These are phyloP conservation scores for Diplosphaera chodatii DNA, from an alignment of 139 green algal genomes.

Conservation along the genomic window DNA sequence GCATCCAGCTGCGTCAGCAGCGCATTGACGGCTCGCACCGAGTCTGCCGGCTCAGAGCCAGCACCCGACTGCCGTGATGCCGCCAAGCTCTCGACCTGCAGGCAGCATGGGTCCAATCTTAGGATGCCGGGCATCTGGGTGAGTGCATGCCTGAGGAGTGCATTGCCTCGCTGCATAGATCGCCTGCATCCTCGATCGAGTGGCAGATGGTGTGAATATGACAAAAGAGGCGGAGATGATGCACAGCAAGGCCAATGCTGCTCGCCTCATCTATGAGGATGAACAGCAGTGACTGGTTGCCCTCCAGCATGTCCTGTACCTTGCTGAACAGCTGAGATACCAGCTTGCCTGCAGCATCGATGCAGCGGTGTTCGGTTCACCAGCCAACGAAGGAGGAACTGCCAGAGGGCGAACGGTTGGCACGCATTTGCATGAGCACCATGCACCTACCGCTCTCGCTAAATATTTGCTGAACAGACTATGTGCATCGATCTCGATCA, in stretches of 20 bases:
- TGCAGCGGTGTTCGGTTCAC: too few species aligned
- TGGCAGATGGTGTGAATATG: too few species aligned
- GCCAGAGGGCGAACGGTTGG: too few species aligned
- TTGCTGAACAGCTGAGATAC: constrained; percentile 65
- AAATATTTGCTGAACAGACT: constrained; percentile 92
- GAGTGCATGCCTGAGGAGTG: too few species aligned
- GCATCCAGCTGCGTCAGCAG: constrained; percentile 92
- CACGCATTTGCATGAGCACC: too few species aligned
- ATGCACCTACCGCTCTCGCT: constrained; percentile 59
- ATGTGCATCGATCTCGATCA: constrained; percentile 97
- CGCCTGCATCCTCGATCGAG: too few species aligned
- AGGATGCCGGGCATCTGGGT: too few species aligned
- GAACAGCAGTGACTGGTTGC: constrained; percentile 82
- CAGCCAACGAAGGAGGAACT: too few species aligned
- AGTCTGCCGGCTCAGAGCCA: constrained; percentile 83
- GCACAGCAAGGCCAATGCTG: too few species aligned
- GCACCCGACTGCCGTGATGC: constrained; percentile 65
- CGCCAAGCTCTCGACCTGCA: constrained; percentile 70
- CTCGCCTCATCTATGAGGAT: constrained; percentile 88
- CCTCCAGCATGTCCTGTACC: constrained; percentile 77
- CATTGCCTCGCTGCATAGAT: too few species aligned
- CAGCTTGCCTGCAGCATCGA: constrained; percentile 28
- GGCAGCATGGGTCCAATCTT: too few species aligned
- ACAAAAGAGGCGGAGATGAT: too few species aligned
- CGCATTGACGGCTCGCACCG: constrained; percentile 89